These are phyloP conservation scores for Colletotrichum chrysophilum DNA, from an alignment of 2,329 filamentous ascomycete genomes.

Conservation along the genomic window DNA sequence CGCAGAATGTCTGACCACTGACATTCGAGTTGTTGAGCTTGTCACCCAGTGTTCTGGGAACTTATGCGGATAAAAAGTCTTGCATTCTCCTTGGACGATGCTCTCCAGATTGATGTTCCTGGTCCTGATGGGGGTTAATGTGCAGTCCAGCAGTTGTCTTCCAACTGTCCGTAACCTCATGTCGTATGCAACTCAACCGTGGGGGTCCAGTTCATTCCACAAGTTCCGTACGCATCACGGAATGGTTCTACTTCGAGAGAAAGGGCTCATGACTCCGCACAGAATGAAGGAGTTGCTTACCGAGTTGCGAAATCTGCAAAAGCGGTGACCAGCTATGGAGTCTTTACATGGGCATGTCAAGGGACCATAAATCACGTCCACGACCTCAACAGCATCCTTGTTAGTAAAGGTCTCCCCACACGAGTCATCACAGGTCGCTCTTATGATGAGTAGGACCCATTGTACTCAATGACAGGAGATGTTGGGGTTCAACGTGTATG, in stretches of 20 bases:
- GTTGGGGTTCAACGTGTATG: rapidly evolving
- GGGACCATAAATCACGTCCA: not conserved
- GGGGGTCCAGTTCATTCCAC: not conserved
- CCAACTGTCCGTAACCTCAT: not conserved
- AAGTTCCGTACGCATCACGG: not conserved
- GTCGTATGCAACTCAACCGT: not conserved
- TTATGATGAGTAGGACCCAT: rapidly evolving
- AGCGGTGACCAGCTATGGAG: not conserved
- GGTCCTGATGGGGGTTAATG: not conserved
- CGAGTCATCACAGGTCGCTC: rapidly evolving
- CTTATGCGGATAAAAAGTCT: not conserved
- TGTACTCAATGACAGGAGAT: not conserved
- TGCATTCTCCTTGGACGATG: not conserved
- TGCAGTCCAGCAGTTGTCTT: not conserved
- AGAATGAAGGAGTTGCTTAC: not conserved
- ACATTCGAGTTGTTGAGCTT: not conserved
- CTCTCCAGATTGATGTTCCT: not conserved
- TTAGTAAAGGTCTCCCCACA: not conserved
- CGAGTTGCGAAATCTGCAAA: not conserved
- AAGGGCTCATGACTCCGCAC: not conserved
- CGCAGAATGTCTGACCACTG: not conserved
- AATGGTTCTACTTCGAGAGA: not conserved
- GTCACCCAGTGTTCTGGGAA: not conserved
- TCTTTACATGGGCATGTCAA: not conserved
- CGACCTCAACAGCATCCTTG: not conserved